A percentile compares a stretch with the other conserved stretches of the same genome.
Evolutionary conservation across 1,284 basidiomycete species (phyloP).

Genomic region (Ustilago lituana): DNA sequence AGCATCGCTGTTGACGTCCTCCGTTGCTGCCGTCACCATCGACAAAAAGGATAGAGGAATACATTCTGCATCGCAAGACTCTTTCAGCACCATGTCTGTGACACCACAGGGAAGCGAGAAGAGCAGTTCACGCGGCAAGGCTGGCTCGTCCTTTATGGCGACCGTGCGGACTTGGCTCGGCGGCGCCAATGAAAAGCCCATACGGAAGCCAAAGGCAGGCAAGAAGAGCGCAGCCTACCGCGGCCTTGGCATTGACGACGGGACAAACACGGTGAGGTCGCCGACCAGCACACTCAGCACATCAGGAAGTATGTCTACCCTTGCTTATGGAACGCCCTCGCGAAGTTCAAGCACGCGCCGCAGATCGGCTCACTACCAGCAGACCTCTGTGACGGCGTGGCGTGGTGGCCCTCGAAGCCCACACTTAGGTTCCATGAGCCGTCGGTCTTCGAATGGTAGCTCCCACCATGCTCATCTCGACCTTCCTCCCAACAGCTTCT

Average conservation of each 20-base stretch:
- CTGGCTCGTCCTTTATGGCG: constrained; percentile 53
- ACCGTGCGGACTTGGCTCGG: constrained; percentile 84
- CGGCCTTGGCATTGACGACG: constrained; percentile 29
- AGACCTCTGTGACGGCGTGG: constrained; percentile 15
- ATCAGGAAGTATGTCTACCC: constrained; percentile 18
- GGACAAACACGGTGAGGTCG: constrained; percentile 9
- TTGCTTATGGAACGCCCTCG: constrained; percentile 19
- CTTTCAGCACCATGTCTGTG: constrained; percentile 51
- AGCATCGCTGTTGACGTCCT: background rate
- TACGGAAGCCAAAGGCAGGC: constrained; percentile 79
- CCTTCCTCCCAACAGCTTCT: constrained; percentile 29
- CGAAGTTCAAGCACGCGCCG: constrained; percentile 32
- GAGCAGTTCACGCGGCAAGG: constrained; percentile 24
- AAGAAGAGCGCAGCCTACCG: constrained; percentile 73
- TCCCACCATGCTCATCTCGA: constrained; percentile 30
- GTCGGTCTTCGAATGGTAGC: constrained; percentile 52
- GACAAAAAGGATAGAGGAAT: constrained; percentile 18
- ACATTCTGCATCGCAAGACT: constrained; percentile 51
- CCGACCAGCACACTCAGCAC: constrained; percentile 17
- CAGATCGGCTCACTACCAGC: constrained; percentile 30
- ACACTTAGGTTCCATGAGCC: constrained; percentile 44
- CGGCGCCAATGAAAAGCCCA: constrained; percentile 78
- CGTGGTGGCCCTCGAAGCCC: constrained; percentile 37
- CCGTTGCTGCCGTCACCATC: background rate
- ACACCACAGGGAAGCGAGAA: constrained; percentile 46